phyloP scores from a whole-genome alignment of 2,329 filamentous ascomycete genomes.

The Fusarium sp. region DNA sequence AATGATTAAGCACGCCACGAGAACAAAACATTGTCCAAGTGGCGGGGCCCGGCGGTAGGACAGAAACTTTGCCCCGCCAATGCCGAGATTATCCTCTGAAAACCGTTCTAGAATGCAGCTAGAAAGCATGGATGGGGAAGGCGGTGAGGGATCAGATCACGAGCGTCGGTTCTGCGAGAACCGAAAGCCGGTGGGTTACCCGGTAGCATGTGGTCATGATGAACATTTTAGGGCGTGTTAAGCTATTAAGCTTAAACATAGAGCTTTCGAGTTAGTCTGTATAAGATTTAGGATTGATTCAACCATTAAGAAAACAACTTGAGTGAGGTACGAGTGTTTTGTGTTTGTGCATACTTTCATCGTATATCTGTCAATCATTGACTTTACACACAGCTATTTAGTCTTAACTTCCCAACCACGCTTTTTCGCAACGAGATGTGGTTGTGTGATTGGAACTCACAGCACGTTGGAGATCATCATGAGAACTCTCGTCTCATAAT shows the following conservation, averaged over 20 bases:
- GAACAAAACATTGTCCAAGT: constrained; percentile 36
- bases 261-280: not conserved
- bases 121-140: constrained; percentile 19
- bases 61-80: constrained; percentile 49
- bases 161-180: not conserved
- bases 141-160: constrained; percentile 14
- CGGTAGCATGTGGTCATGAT: constrained; percentile 19
- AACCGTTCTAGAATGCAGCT: constrained; percentile 32
- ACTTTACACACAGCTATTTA: too few species aligned
- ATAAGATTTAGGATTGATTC: too few species aligned
- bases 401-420: too few species aligned
- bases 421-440: too few species aligned
- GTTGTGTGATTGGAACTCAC: too few species aligned
- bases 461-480: too few species aligned
- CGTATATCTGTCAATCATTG: too few species aligned
- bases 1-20: constrained; percentile 48
- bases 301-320: too few species aligned
- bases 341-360: too few species aligned
- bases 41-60: constrained; percentile 35
- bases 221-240: constrained; percentile 6
- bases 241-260: constrained; percentile 29
- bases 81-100: constrained; percentile 49
- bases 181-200: constrained; percentile 23
- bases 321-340: too few species aligned
- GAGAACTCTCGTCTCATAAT: too few species aligned